Conservation (phyloP, 2,329 filamentous ascomycete species). For the Albophoma yamanashiensis region DNA sequence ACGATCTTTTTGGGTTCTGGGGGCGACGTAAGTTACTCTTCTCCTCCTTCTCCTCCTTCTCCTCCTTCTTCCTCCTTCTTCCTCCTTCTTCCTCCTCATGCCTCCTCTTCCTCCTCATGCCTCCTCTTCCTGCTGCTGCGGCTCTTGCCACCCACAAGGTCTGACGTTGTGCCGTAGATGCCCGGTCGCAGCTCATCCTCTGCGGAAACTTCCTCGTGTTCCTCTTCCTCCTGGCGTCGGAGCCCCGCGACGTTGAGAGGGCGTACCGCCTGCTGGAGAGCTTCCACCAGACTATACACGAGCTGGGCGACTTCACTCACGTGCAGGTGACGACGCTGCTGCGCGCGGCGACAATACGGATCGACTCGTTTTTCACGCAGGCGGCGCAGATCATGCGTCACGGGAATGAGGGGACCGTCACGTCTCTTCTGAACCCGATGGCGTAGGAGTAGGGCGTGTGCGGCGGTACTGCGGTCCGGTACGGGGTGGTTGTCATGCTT, state of each 20-base stretch:
- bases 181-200: conserved; percentile 32
- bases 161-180: conserved; percentile 8
- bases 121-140: no score
- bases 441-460: conserved; percentile 6
- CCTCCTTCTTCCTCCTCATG: no score
- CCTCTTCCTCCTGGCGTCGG: conserved; percentile 31
- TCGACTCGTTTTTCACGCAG: conserved; percentile 29
- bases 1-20: conserved; percentile 31
- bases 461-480: conserved; percentile 23
- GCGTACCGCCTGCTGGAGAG: conserved; percentile 24
- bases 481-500: background rate
- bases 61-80: no score
- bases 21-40: conserved; percentile 25
- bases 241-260: conserved; percentile 18
- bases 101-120: no score
- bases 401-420: conserved; percentile 29
- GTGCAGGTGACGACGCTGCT: conserved; percentile 19
- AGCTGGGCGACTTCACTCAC: conserved; percentile 19
- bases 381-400: conserved; percentile 17
- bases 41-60: no score
- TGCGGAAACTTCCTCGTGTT: conserved; percentile 38
- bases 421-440: conserved; percentile 40
- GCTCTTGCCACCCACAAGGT: no score
- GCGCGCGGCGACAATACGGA: conserved; percentile 23
- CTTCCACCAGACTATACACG: conserved; percentile 25